Conservation (phyloP, 169 alveolate species). For the Plasmodium berghei region DNA sequence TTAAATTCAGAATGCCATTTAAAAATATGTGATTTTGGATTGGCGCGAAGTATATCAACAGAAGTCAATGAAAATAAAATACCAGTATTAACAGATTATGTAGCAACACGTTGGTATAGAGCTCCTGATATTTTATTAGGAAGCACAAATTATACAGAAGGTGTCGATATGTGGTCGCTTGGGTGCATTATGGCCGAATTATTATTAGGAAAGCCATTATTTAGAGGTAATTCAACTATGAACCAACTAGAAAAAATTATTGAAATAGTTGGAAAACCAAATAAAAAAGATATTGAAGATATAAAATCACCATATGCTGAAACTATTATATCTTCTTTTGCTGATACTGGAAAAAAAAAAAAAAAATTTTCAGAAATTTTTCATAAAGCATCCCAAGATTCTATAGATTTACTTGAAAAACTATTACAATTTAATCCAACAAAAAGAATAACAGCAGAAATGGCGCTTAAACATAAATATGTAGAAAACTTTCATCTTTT, state of each 20-base stretch:
- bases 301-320: slow-evolving; percentile 90
- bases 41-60: slow-evolving; percentile 93
- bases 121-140: slow-evolving; percentile 98
- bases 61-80: slow-evolving; percentile 84
- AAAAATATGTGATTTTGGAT: slow-evolving; percentile 98
- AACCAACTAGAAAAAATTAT: slow-evolving; percentile 95
- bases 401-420: slow-evolving; percentile 85
- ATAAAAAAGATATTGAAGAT: slow-evolving; percentile 93
- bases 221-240: slow-evolving; percentile 99
- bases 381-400: slow-evolving; percentile 76
- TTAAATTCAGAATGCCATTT: slow-evolving; percentile 97
- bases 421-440: slow-evolving; percentile 88
- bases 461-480: slow-evolving; percentile 86
- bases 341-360: slow-evolving; percentile 77
- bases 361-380: slow-evolving; percentile 52
- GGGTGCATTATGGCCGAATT: slow-evolving; percentile 99
- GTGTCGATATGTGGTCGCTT: slow-evolving; percentile 99
- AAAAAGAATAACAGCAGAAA: slow-evolving; percentile 89
- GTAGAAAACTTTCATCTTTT: slow-evolving; percentile 89
- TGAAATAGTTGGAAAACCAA: slow-evolving; percentile 95
- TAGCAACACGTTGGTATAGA: slow-evolving; percentile 99
- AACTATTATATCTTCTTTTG: slow-evolving; percentile 81
- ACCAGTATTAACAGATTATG: slow-evolving; percentile 97
- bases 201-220: slow-evolving; percentile 96
- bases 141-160: slow-evolving; percentile 97